phyloP scores from a whole-genome alignment of 805 yeast species.

The Hagleromyces aurorensis region DNA sequence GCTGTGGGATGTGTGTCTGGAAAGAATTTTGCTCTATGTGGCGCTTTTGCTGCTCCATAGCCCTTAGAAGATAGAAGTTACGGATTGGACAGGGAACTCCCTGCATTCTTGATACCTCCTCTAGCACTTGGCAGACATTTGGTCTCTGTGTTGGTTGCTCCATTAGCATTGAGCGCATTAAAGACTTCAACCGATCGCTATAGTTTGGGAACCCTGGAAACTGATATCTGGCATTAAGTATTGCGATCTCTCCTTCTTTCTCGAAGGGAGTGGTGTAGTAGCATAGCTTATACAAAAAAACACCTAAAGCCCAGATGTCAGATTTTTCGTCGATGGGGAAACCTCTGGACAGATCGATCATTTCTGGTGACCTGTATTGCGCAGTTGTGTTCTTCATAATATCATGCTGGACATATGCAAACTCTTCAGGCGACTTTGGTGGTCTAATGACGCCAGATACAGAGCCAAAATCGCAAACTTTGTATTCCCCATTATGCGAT shows the following conservation, averaged over 20 bases:
- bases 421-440: conserved; percentile 55
- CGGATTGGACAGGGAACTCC: conserved; percentile 38
- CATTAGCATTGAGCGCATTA: conserved; percentile 52
- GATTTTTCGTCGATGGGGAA: conserved; percentile 73
- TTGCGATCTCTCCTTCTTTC: conserved; percentile 52
- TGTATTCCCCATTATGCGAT: conserved; percentile 48
- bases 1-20: too few relatives aligned
- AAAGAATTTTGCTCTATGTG: too few relatives aligned
- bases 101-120: conserved; percentile 58
- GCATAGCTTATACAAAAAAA: conserved; percentile 67
- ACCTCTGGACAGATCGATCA: conserved; percentile 64
- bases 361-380: conserved; percentile 78
- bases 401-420: conserved; percentile 54
- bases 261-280: conserved; percentile 83
- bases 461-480: conserved; percentile 78
- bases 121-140: conserved; percentile 60
- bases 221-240: conserved; percentile 46
- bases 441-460: conserved; percentile 58
- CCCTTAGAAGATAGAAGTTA: conserved; percentile 32
- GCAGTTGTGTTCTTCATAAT: conserved; percentile 76
- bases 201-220: conserved; percentile 51
- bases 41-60: conserved; percentile 13
- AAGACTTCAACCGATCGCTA: conserved; percentile 52
- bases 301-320: conserved; percentile 82
- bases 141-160: conserved; percentile 69